Conservation (phyloP, 2,329 filamentous ascomycete genomes). For the Sphaceloma murrayae region DNA sequence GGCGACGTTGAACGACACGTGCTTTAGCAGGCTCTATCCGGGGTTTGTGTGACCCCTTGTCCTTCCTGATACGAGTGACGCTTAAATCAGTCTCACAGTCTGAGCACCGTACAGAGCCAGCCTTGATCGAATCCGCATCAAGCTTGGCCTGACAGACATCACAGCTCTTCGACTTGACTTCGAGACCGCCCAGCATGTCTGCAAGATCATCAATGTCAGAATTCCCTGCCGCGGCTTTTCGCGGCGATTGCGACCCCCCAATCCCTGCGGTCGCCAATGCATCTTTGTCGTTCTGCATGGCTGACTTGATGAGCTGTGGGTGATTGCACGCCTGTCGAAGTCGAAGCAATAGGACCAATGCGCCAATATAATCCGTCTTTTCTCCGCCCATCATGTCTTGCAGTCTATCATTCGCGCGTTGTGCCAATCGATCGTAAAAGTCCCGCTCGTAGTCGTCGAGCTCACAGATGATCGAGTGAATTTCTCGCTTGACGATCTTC, state of each 20-base stretch:
- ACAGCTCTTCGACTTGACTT: constrained; percentile 66
- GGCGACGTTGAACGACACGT: constrained; percentile 30
- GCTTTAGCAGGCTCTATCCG: constrained; percentile 21
- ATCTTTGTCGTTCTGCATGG: constrained; percentile 80
- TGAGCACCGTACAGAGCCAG: constrained; percentile 52
- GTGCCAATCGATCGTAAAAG: constrained; percentile 78
- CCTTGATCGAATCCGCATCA: constrained; percentile 44
- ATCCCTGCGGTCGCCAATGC: constrained; percentile 53
- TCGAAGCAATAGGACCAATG: constrained; percentile 81
- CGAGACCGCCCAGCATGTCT: constrained; percentile 76
- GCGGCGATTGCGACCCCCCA: constrained; percentile 36
- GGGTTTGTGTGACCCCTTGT: constrained; percentile 23
- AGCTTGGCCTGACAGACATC: constrained; percentile 71
- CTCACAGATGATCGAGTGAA: constrained; percentile 67
- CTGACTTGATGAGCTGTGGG: constrained; percentile 74
- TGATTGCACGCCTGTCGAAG: constrained; percentile 93
- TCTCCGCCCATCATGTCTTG: constrained; percentile 77
- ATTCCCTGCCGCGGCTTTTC: constrained; percentile 33
- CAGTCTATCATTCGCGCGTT: constrained; percentile 75
- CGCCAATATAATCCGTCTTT: constrained; percentile 83
- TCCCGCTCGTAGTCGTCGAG: constrained; percentile 71
- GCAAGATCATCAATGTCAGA: constrained; percentile 73
- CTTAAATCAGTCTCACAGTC: constrained; percentile 67
- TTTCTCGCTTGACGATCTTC: constrained; percentile 83
- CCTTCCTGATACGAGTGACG: constrained; percentile 24